phyloP scores from a whole-genome alignment of 495 filamentous ascomycete genomes.

The Penicillium cataractarum region DNA sequence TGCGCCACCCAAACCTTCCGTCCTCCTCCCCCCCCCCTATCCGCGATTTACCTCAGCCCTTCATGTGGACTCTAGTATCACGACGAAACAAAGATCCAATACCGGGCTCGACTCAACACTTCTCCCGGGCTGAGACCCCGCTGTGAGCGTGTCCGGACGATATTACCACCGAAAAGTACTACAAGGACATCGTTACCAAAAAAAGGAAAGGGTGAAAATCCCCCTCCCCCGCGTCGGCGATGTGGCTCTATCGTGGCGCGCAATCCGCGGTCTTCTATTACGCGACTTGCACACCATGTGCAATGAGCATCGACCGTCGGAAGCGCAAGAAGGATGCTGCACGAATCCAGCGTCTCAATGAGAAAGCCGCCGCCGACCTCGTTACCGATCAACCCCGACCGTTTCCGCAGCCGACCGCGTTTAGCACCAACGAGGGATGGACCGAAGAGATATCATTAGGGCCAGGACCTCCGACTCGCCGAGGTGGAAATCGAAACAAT shows the following conservation, averaged over 20 bases:
- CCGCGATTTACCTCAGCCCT: conserved; percentile 36
- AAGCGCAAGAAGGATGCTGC: conserved; percentile 69
- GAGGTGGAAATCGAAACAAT: conserved; percentile 52
- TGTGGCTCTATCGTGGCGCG: conserved; percentile 59
- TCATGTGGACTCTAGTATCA: conserved; percentile 44
- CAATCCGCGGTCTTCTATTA: conserved; percentile 91
- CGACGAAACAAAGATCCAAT: conserved; percentile 30
- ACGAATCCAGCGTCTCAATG: conserved; percentile 61
- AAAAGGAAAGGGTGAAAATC: background rate
- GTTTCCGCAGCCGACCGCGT: conserved; percentile 80
- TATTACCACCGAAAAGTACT: background rate
- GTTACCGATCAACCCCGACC: conserved; percentile 69
- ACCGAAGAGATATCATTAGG: conserved; percentile 79
- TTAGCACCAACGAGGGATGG: conserved; percentile 86
- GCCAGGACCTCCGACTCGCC: conserved; percentile 67
- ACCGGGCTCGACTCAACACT: conserved; percentile 29
- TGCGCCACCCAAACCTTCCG: conserved; percentile 11
- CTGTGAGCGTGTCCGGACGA: conserved; percentile 23
- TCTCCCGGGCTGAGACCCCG: conserved; percentile 30
- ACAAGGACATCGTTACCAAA: background rate
- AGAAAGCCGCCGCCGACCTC: conserved; percentile 43
- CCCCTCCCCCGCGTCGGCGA: conserved; percentile 30
- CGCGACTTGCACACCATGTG: conserved; percentile 80
- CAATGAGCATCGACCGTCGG: conserved; percentile 61
- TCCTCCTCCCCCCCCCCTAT: conserved; percentile 27